phyloP scores from a whole-genome alignment of 345 rosid genomes.

The Salix arbutifolia region DNA sequence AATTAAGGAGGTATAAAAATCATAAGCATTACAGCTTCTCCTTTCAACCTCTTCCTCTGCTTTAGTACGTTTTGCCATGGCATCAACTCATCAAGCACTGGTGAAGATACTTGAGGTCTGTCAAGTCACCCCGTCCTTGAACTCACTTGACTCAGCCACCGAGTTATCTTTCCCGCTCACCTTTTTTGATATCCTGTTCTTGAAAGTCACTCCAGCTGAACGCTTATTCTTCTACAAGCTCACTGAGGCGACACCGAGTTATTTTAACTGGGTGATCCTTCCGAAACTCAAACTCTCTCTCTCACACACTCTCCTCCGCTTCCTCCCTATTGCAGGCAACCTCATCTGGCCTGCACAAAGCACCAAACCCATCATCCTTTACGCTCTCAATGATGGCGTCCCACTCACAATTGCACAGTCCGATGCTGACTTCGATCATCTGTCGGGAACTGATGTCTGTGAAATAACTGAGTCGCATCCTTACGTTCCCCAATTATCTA shows the following conservation, averaged over 20 bases:
- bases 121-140: conserved; percentile 13
- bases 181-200: conserved; percentile 21
- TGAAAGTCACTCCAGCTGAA: conserved; percentile 29
- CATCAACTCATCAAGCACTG: neutral
- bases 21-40: neutral
- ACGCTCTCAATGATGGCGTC: conserved; percentile 23
- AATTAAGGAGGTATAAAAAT: neutral
- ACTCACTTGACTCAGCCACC: conserved; percentile 8
- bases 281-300: conserved; percentile 39
- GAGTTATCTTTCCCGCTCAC: conserved; percentile 29
- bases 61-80: neutral
- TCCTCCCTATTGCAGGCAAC: conserved; percentile 33
- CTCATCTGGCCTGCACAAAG: conserved; percentile 21
- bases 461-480: conserved; percentile 24
- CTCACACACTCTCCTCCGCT: conserved; percentile 30
- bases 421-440: conserved; percentile 15
- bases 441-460: conserved; percentile 20
- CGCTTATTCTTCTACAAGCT: conserved; percentile 37
- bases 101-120: conserved; percentile 18
- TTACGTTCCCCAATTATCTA: conserved; percentile 27
- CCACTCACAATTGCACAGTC: conserved; percentile 39
- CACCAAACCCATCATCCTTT: conserved; percentile 24
- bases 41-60: neutral
- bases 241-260: conserved; percentile 14
- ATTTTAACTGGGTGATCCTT: conserved; percentile 32